Evolutionary conservation across 73 alveolate genomes (phyloP).

Genomic region (Uronychia binucleata): DNA sequence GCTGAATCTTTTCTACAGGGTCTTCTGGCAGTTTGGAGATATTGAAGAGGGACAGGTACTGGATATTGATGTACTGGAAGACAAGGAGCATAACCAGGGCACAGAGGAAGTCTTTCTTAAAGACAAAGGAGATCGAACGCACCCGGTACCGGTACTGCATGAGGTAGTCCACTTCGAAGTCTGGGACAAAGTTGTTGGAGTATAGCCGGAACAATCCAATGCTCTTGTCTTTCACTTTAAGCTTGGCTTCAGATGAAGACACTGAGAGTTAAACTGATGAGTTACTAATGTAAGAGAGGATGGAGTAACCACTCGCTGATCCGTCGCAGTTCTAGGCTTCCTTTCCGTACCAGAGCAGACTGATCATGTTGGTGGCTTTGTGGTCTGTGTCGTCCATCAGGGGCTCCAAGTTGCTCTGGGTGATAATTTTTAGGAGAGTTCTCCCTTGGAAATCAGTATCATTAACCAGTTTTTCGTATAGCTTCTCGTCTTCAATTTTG

Average conservation of each 20-base stretch:
- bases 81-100: constrained; percentile 7
- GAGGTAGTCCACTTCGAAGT: constrained; percentile 20
- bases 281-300: constrained; percentile 10
- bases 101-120: constrained; percentile 17
- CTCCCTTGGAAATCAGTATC: constrained; percentile 23
- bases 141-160: constrained; percentile 12
- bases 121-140: constrained; percentile 12
- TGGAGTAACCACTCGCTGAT: constrained; percentile 2
- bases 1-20: constrained; percentile 1
- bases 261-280: constrained; percentile 21
- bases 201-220: constrained; percentile 1
- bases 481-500: constrained; percentile 23
- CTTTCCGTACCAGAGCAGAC: constrained; percentile 29
- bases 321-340: constrained; percentile 32
- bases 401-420: neutral
- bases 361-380: constrained; percentile 15
- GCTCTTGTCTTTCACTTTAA: neutral
- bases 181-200: constrained; percentile 12
- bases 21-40: constrained; percentile 8
- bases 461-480: constrained; percentile 15
- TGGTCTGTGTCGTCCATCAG: constrained; percentile 18
- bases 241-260: neutral
- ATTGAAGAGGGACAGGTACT: constrained; percentile 22
- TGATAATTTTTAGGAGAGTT: constrained; percentile 15
- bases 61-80: constrained; percentile 22